Evolutionary conservation across 2,329 filamentous ascomycete species (phyloP).

Genomic region (Diplodia mutila): DNA sequence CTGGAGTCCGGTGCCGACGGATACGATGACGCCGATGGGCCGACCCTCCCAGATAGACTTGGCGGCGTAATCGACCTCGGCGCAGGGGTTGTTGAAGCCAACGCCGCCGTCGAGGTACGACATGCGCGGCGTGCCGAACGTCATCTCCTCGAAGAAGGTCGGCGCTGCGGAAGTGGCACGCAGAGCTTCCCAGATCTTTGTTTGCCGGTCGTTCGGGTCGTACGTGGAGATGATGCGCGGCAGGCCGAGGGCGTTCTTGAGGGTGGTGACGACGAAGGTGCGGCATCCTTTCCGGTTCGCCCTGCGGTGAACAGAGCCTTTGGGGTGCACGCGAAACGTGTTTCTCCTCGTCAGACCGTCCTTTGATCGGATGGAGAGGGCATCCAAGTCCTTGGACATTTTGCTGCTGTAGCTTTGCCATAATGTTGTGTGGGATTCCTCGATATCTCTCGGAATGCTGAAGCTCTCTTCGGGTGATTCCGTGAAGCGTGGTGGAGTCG

Average conservation of each 20-base stretch:
- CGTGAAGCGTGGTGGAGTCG: slow-evolving; percentile 31
- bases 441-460: neutral
- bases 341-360: neutral
- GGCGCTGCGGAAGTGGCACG: slow-evolving; percentile 40
- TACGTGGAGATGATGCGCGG: slow-evolving; percentile 44
- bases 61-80: slow-evolving; percentile 29
- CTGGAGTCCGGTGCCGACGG: slow-evolving; percentile 43
- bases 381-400: neutral
- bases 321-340: slow-evolving; percentile 40
- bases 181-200: slow-evolving; percentile 36
- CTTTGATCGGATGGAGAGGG: slow-evolving; percentile 27
- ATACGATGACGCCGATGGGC: slow-evolving; percentile 43
- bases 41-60: slow-evolving; percentile 30
- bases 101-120: slow-evolving; percentile 31
- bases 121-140: slow-evolving; percentile 34
- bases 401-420: slow-evolving; percentile 22
- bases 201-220: slow-evolving; percentile 45
- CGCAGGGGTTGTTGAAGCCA: slow-evolving; percentile 31
- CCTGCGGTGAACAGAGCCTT: slow-evolving; percentile 41
- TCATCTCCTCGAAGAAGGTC: slow-evolving; percentile 35
- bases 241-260: slow-evolving; percentile 45
- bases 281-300: slow-evolving; percentile 40
- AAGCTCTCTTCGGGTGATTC: slow-evolving; percentile 33
- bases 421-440: neutral
- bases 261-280: slow-evolving; percentile 44